Conservation (phyloP, 495 filamentous ascomycete genomes). For the Umbilicaria muhlenbergii region DNA sequence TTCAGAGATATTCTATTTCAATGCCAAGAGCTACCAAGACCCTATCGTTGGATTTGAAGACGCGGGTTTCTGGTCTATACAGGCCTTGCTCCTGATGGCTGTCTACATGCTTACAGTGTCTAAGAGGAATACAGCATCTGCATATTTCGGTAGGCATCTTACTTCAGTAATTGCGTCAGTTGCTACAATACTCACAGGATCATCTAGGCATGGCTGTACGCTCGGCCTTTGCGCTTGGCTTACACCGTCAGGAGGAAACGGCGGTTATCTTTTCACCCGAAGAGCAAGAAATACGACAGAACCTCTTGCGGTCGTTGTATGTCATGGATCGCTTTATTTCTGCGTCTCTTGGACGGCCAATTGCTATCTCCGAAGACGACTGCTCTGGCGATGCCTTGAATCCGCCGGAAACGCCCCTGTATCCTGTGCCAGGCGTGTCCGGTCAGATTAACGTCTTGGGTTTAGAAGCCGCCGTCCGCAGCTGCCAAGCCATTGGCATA, state of each 20-base stretch:
- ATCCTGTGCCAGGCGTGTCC: not conserved
- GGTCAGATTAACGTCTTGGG: slow-evolving; percentile 12
- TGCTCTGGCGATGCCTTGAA: slow-evolving; percentile 34
- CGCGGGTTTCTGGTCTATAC: slow-evolving; percentile 46
- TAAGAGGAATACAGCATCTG: slow-evolving; percentile 42
- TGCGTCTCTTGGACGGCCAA: slow-evolving; percentile 42
- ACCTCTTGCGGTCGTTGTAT: slow-evolving; percentile 45
- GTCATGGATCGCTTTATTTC: slow-evolving; percentile 46
- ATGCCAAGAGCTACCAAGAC: slow-evolving; percentile 37
- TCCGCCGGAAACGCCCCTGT: slow-evolving; percentile 20
- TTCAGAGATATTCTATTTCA: slow-evolving; percentile 43
- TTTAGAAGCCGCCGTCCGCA: slow-evolving; percentile 37
- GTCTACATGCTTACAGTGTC: slow-evolving; percentile 41
- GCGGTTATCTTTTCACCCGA: slow-evolving; percentile 31
- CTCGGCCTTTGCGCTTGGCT: slow-evolving; percentile 40
- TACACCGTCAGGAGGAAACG: slow-evolving; percentile 42
- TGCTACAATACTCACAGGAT: slow-evolving; percentile 4
- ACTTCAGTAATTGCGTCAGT: not conserved
- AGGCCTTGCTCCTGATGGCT: slow-evolving; percentile 43
- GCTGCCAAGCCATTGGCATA: slow-evolving; percentile 47
- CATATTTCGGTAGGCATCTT: slow-evolving; percentile 33
- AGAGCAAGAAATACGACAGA: slow-evolving; percentile 30
- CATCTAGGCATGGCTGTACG: slow-evolving; percentile 44
- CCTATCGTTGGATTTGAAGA: slow-evolving; percentile 43
- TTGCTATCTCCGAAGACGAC: slow-evolving; percentile 45